These are phyloP conservation scores for Candida sithepensis DNA, from an alignment of 805 yeast genomes.

Conservation along the genomic window DNA sequence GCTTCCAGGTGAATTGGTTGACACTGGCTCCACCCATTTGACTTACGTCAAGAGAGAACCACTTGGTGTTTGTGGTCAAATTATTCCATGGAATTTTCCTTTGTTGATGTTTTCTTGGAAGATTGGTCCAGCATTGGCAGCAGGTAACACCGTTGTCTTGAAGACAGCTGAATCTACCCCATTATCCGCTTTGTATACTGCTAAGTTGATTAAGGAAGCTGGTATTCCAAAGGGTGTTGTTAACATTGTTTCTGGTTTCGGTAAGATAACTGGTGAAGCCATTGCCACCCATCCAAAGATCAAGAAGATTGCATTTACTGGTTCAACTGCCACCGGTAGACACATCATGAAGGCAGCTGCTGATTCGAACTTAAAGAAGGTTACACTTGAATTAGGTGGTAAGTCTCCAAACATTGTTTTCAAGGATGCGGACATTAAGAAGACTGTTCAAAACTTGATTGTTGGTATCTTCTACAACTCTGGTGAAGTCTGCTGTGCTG, in stretches of 20 bases:
- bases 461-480: constrained; percentile 75
- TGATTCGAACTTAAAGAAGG: constrained; percentile 69
- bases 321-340: constrained; percentile 76
- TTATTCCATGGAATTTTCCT: constrained; percentile 86
- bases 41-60: constrained; percentile 71
- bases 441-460: constrained; percentile 47
- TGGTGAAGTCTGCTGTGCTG: constrained; percentile 82
- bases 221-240: constrained; percentile 76
- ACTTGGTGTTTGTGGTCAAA: constrained; percentile 78
- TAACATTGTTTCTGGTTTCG: constrained; percentile 72
- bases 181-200: constrained; percentile 63
- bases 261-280: constrained; percentile 69
- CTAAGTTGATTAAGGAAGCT: constrained; percentile 59
- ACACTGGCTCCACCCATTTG: constrained; percentile 61
- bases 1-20: constrained; percentile 58
- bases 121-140: constrained; percentile 72
- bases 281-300: constrained; percentile 65
- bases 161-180: constrained; percentile 81
- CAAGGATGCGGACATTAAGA: constrained; percentile 59
- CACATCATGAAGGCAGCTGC: constrained; percentile 68
- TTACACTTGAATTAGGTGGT: constrained; percentile 81
- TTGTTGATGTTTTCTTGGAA: constrained; percentile 78
- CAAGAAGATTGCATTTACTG: constrained; percentile 77
- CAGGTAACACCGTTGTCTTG: constrained; percentile 70
- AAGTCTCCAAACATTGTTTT: constrained; percentile 76